Conservation (phyloP, 2,329 filamentous ascomycete species). For the Calonectria pauciramosa region DNA sequence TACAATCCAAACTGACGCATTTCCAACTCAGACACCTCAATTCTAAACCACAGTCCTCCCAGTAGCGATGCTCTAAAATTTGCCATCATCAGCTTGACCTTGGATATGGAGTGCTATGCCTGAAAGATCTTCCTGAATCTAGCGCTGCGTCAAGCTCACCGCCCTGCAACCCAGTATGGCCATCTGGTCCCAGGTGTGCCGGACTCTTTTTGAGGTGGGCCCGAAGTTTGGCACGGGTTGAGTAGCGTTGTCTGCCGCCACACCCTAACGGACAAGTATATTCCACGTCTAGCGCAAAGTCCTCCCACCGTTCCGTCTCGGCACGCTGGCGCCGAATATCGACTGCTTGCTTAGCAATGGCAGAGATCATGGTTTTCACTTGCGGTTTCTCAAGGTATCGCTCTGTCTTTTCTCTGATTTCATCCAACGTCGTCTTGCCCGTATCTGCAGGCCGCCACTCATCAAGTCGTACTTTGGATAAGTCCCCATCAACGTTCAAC, state of each 20-base stretch:
- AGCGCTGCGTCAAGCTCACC: neutral
- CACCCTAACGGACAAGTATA: neutral
- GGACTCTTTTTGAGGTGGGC: neutral
- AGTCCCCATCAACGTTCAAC: neutral
- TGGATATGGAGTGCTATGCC: neutral
- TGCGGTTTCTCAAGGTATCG: neutral
- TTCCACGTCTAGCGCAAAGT: neutral
- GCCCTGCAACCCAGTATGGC: neutral
- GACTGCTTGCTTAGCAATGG: neutral
- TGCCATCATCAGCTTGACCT: neutral
- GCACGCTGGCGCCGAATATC: neutral
- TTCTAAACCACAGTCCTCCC: neutral
- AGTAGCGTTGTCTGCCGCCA: neutral
- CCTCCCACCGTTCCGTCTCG: neutral
- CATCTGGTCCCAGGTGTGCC: neutral
- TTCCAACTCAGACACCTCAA: neutral
- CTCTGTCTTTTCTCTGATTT: neutral
- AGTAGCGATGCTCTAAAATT: neutral
- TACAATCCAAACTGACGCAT: neutral
- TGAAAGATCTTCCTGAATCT: neutral
- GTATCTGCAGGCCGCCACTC: constrained; percentile 8
- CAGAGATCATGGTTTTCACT: neutral
- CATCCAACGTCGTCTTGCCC: neutral
- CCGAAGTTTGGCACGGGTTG: neutral
- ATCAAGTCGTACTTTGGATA: neutral